Evolutionary conservation across 2,329 filamentous ascomycete species (phyloP).

Genomic region (Sporothrix humicola): DNA sequence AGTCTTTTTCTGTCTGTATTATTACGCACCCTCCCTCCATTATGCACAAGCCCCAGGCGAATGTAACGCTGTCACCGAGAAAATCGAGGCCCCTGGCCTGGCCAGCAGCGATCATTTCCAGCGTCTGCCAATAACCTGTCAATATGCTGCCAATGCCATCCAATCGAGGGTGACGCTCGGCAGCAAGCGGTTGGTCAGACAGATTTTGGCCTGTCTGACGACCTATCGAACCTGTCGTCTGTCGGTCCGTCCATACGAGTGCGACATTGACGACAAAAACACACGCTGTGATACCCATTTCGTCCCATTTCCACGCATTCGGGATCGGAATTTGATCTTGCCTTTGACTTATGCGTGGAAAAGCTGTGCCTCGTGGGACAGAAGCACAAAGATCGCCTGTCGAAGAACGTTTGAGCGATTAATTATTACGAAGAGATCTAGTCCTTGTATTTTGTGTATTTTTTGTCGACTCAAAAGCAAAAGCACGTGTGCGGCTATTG

Average conservation of each 20-base stretch:
- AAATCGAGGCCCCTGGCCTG: constrained; percentile 3
- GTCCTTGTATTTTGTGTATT: too few relatives aligned
- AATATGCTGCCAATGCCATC: neutral
- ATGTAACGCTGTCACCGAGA: constrained; percentile 25
- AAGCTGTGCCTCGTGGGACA: neutral
- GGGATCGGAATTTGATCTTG: neutral
- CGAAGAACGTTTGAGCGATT: constrained; percentile 10
- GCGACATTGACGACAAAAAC: neutral
- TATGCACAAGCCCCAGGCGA: neutral
- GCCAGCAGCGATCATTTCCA: neutral
- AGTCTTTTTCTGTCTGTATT: neutral
- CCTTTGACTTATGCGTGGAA: neutral
- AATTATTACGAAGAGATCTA: neutral
- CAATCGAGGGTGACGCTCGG: constrained; percentile 6
- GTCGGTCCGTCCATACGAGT: neutral
- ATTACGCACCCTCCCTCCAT: neutral
- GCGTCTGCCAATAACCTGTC: neutral
- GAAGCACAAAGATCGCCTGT: neutral
- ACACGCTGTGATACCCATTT: constrained; percentile 13
- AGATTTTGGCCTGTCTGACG: neutral
- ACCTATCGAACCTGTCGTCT: neutral
- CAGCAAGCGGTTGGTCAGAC: constrained; percentile 27
- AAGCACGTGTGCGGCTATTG: neutral
- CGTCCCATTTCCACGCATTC: constrained; percentile 19
- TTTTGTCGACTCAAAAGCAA: neutral